Conservation (phyloP, 108 stramenopile genomes). For the Skeletonema menzelii region DNA sequence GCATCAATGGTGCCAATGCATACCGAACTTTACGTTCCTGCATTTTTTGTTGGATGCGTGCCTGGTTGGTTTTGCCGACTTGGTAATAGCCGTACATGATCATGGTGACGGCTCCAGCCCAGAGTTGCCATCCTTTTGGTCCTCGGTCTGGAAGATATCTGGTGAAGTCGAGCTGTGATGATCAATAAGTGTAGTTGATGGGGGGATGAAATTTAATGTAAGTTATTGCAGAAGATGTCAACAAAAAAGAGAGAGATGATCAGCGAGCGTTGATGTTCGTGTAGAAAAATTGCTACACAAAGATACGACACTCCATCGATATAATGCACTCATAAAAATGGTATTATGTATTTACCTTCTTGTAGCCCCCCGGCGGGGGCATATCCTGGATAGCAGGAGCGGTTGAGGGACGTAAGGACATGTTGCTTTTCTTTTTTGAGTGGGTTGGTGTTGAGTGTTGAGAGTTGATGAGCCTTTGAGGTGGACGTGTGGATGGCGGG, state of each 20-base stretch:
- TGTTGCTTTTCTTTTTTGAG: conserved; percentile 11
- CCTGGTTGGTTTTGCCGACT: conserved; percentile 68
- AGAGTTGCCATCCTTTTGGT: conserved; percentile 83
- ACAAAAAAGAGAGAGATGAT: not conserved
- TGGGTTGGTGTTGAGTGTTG: not conserved
- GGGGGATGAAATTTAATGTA: not conserved
- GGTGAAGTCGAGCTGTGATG: conserved; percentile 39
- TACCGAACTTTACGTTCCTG: conserved; percentile 80
- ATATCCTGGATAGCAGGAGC: conserved; percentile 73
- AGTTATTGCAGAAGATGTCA: not conserved
- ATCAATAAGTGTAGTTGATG: not conserved
- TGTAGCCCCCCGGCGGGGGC: conserved; percentile 68
- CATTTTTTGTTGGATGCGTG: conserved; percentile 60
- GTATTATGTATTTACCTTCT: conserved; percentile 55
- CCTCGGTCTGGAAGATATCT: conserved; percentile 68
- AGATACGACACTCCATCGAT: not conserved
- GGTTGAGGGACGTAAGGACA: conserved; percentile 75
- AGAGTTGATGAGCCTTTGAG: no score
- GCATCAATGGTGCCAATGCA: conserved; percentile 70
- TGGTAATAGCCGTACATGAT: conserved; percentile 80
- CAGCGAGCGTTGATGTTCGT: not conserved
- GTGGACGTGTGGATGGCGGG: no score
- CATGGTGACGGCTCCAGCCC: conserved; percentile 57
- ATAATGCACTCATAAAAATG: not conserved
- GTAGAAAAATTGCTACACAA: not conserved